A percentile compares a stretch with the other conserved stretches of the same genome.
phyloP scores from a whole-genome alignment of 345 rosid species.

The Pugionium cornutum region DNA sequence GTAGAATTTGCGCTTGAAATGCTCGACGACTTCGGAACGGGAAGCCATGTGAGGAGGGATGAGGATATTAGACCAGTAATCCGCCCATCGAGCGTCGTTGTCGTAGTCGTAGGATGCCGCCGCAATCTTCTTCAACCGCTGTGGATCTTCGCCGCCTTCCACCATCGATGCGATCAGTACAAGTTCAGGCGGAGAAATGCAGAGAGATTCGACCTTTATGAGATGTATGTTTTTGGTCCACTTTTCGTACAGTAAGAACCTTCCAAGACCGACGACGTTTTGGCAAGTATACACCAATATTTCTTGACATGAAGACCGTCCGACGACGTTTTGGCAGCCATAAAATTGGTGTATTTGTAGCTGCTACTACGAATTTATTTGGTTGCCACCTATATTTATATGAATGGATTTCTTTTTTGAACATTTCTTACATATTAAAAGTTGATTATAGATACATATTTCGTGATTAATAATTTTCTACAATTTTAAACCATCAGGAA shows the following conservation, averaged over 20 bases:
- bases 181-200: constrained; percentile 4
- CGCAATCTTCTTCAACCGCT: constrained; percentile 72
- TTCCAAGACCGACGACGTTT: constrained; percentile 19
- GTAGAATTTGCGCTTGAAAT: constrained; percentile 94
- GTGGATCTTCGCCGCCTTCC: constrained; percentile 82
- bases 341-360: too few species aligned
- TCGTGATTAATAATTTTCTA: too few species aligned
- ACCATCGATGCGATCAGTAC: constrained; percentile 48
- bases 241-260: not conserved
- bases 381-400: too few species aligned
- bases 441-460: too few species aligned
- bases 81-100: constrained; percentile 81
- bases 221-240: constrained; percentile 10
- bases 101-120: constrained; percentile 91
- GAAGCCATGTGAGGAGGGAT: constrained; percentile 91
- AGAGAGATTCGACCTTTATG: constrained; percentile 29
- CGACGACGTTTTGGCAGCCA: too few species aligned
- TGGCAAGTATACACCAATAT: not conserved
- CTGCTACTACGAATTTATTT: too few species aligned
- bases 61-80: constrained; percentile 90
- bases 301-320: too few species aligned
- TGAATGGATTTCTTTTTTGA: too few species aligned
- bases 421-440: too few species aligned
- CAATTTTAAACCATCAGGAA: too few species aligned
- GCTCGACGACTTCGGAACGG: constrained; percentile 80